Evolutionary conservation across 495 filamentous ascomycete species (phyloP), one percentile per base, ranked within the genome.

Genomic region (Penicillium atrosanguineum): DNA sequence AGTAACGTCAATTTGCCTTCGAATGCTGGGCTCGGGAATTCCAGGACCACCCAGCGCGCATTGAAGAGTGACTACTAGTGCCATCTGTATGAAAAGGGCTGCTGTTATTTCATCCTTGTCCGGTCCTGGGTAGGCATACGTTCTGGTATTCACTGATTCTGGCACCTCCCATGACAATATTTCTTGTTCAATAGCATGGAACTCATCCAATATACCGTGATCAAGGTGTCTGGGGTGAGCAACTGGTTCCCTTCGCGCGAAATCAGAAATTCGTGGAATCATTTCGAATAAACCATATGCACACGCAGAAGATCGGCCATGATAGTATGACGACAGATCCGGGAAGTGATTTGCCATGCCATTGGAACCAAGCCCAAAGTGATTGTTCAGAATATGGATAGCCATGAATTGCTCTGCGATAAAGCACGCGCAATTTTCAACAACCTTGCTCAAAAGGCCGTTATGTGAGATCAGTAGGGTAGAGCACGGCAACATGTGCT

Each of bases 301-400:
- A 29, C 43, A 45, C 20, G 18, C 8, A 4, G 43, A 45, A 7
- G 18, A 21, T 45, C 43, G 43, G 4, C 20, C 43, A 29, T 45
- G 43, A 8, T 45, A 45, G 23, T 45, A 45, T 31, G 43, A 45
- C 43, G 21, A 12, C n/a, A 45, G 25, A n/a, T 45, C 43, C 9
- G 14, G 23, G 11, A 16, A 25, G 8, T 21, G 18, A 16, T 11
- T 45, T 6, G 20, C 7, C n/a, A 20, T 26, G 6, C 18, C 7
- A 21, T 45, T 25, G 23, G 23, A 14, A 7, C 14, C 43, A 23
- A 45, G 43, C 0, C 43, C 43, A 6, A 45, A 23, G 11, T 45
- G 25, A 12, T 29, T 7, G 15, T 45, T 45, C 15, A 45, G 9
- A 2, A 45, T 11, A 7, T 23, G 18, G 3, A 45, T 12, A 20